Percentiles rank a stretch among this genome's conserved stretches.
phyloP scores from a whole-genome alignment of 2,329 filamentous ascomycete genomes.

The Ophiocordyceps unilateralis region DNA sequence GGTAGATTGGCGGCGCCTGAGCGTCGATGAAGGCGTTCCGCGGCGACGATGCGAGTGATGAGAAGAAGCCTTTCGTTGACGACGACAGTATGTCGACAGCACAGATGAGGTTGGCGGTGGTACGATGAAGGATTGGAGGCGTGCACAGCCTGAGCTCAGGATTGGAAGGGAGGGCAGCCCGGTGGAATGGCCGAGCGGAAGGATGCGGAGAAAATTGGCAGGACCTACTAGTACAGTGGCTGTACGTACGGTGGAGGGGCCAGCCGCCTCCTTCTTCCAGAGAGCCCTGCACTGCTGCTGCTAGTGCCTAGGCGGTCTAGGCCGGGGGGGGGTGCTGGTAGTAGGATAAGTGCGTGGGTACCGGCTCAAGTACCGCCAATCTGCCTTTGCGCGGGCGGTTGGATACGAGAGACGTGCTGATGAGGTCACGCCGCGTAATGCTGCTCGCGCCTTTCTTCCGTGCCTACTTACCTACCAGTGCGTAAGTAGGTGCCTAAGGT shows the following conservation, averaged over 20 bases:
- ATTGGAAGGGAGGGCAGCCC: conserved; percentile 1
- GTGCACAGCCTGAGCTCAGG: not conserved
- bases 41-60: too few species aligned
- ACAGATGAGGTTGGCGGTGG: conserved; percentile 1
- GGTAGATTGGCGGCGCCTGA: conserved; percentile 2
- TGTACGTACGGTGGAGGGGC: not conserved
- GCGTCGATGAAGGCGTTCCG: too few species aligned
- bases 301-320: not conserved
- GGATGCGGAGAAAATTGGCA: conserved; percentile 4
- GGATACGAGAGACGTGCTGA: not conserved
- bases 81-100: not conserved
- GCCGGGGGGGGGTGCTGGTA: too few species aligned
- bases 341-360: not conserved
- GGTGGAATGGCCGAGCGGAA: conserved; percentile 1
- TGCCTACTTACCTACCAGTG: too few species aligned
- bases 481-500: too few species aligned
- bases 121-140: not conserved
- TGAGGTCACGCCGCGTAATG: not conserved
- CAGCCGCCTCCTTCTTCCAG: not conserved
- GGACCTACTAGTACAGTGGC: too few species aligned
- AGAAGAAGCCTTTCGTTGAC: too few species aligned
- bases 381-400: not conserved
- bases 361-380: not conserved
- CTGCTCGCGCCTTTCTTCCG: too few species aligned
- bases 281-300: not conserved